These are phyloP conservation scores for Podospora didyma DNA, from an alignment of 495 filamentous ascomycete genomes.

Conservation along the genomic window DNA sequence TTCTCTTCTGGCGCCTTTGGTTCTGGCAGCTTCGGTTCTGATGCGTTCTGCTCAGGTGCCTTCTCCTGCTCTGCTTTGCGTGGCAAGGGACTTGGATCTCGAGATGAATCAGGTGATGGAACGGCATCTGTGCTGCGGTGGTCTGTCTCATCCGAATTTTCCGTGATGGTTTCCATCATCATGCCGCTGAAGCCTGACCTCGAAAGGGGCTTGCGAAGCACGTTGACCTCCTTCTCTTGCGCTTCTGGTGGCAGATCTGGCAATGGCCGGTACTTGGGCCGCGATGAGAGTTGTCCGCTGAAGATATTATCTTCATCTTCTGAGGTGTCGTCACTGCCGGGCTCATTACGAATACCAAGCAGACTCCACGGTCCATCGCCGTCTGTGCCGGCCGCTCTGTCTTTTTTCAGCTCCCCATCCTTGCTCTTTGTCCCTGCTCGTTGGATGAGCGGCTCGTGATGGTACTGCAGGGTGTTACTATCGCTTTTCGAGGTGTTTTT, in stretches of 20 bases:
- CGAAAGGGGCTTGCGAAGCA: neutral
- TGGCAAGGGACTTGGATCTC: neutral
- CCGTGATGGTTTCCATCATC: conserved; percentile 14
- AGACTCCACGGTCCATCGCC: neutral
- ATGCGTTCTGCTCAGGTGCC: too few species aligned
- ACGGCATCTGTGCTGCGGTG: neutral
- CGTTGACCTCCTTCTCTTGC: neutral
- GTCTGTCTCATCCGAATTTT: conserved; percentile 8
- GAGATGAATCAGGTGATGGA: neutral
- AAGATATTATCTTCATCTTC: neutral
- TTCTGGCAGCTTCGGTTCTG: too few species aligned
- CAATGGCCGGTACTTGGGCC: too few species aligned
- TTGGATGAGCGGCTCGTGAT: neutral
- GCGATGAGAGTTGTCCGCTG: neutral
- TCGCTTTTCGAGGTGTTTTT: neutral
- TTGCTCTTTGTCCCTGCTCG: neutral
- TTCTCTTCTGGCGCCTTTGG: too few species aligned
- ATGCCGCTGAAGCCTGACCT: neutral
- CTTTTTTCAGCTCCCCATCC: too few species aligned
- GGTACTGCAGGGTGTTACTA: neutral
- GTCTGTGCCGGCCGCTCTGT: neutral
- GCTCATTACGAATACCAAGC: neutral
- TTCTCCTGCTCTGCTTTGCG: neutral
- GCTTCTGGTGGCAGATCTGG: neutral
- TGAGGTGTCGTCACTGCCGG: too few species aligned